Base-by-base conservation (phyloP, 169 alveolate genomes). In the Eimeria maxima region DNA sequence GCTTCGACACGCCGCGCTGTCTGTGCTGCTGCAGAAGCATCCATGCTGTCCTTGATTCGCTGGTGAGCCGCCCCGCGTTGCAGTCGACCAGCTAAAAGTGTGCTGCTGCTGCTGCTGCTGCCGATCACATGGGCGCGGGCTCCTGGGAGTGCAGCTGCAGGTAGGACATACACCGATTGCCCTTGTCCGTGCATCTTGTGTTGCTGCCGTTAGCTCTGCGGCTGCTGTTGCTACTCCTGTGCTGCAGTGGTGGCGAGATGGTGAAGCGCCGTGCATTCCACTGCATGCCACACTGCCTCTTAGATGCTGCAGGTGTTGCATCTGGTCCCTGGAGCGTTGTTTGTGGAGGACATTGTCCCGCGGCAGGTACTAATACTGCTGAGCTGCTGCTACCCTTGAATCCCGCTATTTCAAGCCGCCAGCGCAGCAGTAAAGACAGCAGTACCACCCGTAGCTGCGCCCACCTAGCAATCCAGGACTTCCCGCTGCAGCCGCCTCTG, bases 1-100 rank as follows among this genome's bases (percentile, higher is more conserved):
- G 89, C 89, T 42, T 78, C 89, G 13, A 78, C 89, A 24, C 89
- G 89, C 89, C 89, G 65, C 7, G 84, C 67, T n/a, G 65, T 45
- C 44, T 42, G 67, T n/a, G 89, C 89, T 45, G 89, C 60, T 0
- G 84, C 84, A 10, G 57, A 42, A 47, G 1, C 55, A 50, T 78
- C 89, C 27, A n/a, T 47, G 65, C 57, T n/a, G 55, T 0, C 29
- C 5, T 22, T 78, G 38, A 6, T 44, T 5, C 67, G 10, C 45
- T 33, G 13, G 4, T 38, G 50, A 14, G 53, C 29, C 22, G 50
- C 38, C 27, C 55, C 55, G 7, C 83, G 83, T 5, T 16, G 45
- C 55, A 16, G 1, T 16, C 29, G 24, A 73, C 18, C 14, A 29
- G 83, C 1, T 4, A 73, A 44, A 13, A 2, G 18, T 13, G 89